Conservation (phyloP, 768 basidiomycete genomes). For the Russula sp. region DNA sequence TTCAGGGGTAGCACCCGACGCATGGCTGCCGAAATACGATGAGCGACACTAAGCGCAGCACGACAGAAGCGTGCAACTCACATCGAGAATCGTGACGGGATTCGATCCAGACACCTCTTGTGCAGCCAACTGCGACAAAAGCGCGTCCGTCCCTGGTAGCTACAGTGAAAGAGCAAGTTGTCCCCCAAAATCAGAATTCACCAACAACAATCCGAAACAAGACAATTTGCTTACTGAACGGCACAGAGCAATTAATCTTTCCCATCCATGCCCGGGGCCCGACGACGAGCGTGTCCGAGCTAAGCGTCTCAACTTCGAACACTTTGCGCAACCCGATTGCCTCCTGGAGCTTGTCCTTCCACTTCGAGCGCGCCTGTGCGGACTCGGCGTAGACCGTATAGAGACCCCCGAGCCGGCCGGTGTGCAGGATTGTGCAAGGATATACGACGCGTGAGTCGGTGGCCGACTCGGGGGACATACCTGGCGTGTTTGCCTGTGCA, state of each 20-base stretch:
- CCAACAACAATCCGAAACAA: not conserved
- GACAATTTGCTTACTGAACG: slow-evolving; percentile 61
- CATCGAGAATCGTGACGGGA: slow-evolving; percentile 85
- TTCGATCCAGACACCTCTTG: slow-evolving; percentile 95
- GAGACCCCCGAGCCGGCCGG: slow-evolving; percentile 80
- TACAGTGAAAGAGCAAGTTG: slow-evolving; percentile 34
- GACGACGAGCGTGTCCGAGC: slow-evolving; percentile 82
- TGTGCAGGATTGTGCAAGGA: slow-evolving; percentile 87
- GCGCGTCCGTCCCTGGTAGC: slow-evolving; percentile 80
- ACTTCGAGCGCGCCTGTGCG: slow-evolving; percentile 68
- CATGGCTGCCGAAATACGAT: slow-evolving; percentile 55
- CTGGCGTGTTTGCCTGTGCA: slow-evolving; percentile 34
- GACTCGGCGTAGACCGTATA: slow-evolving; percentile 88
- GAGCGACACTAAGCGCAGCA: not conserved
- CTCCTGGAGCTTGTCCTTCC: slow-evolving; percentile 88
- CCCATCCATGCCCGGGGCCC: slow-evolving; percentile 55
- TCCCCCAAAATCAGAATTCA: not conserved
- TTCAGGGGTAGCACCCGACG: slow-evolving; percentile 91
- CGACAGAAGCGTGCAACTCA: slow-evolving; percentile 39
- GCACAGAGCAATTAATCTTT: slow-evolving; percentile 92
- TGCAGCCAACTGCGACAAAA: slow-evolving; percentile 90
- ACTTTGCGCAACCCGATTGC: slow-evolving; percentile 80
- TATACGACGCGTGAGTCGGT: slow-evolving; percentile 74
- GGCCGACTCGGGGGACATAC: slow-evolving; percentile 41
- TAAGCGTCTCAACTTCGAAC: slow-evolving; percentile 88